phyloP scores from a whole-genome alignment of 768 basidiomycete species.

The Lactarius sanguifluus region DNA sequence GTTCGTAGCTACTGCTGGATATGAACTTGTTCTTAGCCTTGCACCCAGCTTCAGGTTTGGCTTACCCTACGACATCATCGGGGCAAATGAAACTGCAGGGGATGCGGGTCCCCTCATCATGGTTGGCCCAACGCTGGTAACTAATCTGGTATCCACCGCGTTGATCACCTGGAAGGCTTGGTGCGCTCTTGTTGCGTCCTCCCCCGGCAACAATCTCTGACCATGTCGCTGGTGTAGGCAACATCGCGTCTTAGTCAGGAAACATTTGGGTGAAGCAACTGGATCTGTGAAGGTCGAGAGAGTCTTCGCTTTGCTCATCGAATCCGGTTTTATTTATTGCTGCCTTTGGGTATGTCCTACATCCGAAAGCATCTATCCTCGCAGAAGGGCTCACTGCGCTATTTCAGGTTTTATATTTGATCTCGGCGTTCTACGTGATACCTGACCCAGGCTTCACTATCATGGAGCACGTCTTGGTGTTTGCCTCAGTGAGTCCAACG shows the following conservation, averaged over 20 bases:
- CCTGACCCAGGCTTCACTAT: too few relatives aligned
- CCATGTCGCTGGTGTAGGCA: background rate
- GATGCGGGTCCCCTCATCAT: background rate
- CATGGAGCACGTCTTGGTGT: too few relatives aligned
- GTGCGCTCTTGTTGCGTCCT: background rate
- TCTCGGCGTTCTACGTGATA: too few relatives aligned
- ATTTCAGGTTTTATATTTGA: too few relatives aligned
- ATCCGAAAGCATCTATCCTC: too few relatives aligned
- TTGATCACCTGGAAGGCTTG: slow-evolving; percentile 4
- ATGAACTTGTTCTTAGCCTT: background rate
- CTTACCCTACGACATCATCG: background rate
- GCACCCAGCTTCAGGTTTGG: too few relatives aligned
- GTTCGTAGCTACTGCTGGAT: background rate
- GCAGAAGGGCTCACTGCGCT: too few relatives aligned
- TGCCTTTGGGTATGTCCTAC: too few relatives aligned
- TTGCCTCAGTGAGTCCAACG: too few relatives aligned
- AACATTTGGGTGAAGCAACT: slow-evolving; percentile 5
- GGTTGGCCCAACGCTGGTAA: background rate
- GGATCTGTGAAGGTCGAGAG: background rate
- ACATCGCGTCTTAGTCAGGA: background rate
- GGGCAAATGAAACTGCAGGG: too few relatives aligned
- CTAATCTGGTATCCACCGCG: slow-evolving; percentile 2
- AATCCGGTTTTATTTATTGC: too few relatives aligned
- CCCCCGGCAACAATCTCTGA: background rate
- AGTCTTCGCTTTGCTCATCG: too few relatives aligned